A percentile compares a stretch with the other conserved stretches of the same genome.
These are phyloP conservation scores for Rhazya stricta DNA, from an alignment of 257 asterid species.

Conservation along the genomic window DNA sequence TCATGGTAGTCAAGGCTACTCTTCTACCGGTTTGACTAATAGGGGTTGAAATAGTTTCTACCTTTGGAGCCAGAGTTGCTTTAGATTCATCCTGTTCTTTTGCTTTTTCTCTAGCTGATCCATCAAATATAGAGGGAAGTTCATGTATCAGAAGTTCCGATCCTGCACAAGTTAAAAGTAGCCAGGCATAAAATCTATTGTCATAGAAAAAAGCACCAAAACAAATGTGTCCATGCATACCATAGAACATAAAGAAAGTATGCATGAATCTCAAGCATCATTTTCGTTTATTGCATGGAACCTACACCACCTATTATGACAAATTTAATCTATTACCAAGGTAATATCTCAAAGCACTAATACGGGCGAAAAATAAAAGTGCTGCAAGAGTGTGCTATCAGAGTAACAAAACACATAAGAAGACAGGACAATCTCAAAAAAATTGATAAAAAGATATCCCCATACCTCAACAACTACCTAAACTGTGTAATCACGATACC, in stretches of 20 bases:
- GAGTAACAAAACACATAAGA: neutral
- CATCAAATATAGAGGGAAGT: constrained; percentile 82
- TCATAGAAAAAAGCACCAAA: neutral
- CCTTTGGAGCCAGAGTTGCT: constrained; percentile 93
- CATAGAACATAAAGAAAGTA: neutral
- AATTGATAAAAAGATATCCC: neutral
- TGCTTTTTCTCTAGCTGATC: constrained; percentile 73
- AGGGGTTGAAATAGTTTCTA: constrained; percentile 19
- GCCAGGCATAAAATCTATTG: neutral
- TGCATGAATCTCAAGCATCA: neutral
- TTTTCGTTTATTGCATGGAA: neutral
- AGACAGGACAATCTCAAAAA: neutral
- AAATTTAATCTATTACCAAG: neutral
- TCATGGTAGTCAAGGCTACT: neutral
- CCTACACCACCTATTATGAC: neutral
- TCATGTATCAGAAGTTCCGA: constrained; percentile 73
- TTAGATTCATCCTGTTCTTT: constrained; percentile 64
- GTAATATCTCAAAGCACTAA: neutral
- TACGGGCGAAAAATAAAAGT: neutral
- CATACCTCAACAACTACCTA: neutral
- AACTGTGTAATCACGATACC: neutral
- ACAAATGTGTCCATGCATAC: neutral
- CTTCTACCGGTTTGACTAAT: neutral
- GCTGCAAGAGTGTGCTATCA: neutral
- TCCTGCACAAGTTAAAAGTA: constrained; percentile 40